Conservation (phyloP, 2,329 filamentous ascomycete genomes). For the Onygenales sp. region DNA sequence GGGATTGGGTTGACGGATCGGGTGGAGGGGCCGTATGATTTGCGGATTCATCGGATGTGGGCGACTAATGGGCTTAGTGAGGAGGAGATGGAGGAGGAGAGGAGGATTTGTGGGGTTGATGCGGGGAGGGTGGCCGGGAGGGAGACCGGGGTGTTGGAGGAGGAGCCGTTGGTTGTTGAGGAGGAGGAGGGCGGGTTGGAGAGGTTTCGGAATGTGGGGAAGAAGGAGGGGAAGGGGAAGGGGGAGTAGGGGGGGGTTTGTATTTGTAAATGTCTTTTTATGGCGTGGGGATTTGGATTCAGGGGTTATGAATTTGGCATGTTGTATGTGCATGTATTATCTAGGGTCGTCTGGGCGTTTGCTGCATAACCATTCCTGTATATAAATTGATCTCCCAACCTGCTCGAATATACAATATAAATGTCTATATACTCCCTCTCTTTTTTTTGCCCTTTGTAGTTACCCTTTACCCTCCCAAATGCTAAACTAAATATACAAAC, state of each 20-base stretch:
- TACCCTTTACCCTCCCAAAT: too few relatives aligned
- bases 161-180: conserved; percentile 9
- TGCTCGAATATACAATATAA: too few relatives aligned
- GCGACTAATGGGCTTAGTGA: conserved; percentile 63
- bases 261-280: too few relatives aligned
- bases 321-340: too few relatives aligned
- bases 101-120: conserved; percentile 29
- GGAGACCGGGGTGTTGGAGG: background rate
- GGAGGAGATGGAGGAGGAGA: conserved; percentile 32
- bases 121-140: conserved; percentile 12
- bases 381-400: too few relatives aligned
- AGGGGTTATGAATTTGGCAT: too few relatives aligned
- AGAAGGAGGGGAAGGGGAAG: conserved; percentile 22
- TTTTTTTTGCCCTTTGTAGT: too few relatives aligned
- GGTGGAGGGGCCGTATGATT: conserved; percentile 76
- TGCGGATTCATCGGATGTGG: conserved; percentile 80
- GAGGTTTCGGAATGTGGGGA: conserved; percentile 23
- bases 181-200: conserved; percentile 13
- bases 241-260: background rate
- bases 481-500: too few relatives aligned
- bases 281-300: too few relatives aligned
- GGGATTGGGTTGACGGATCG: conserved; percentile 86
- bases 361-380: too few relatives aligned
- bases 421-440: too few relatives aligned
- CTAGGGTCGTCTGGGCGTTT: too few relatives aligned